Evolutionary conservation across 2,329 filamentous ascomycete species (phyloP), one percentile per base, ranked within the genome.

Genomic region (Trichoderma endophyticum): DNA sequence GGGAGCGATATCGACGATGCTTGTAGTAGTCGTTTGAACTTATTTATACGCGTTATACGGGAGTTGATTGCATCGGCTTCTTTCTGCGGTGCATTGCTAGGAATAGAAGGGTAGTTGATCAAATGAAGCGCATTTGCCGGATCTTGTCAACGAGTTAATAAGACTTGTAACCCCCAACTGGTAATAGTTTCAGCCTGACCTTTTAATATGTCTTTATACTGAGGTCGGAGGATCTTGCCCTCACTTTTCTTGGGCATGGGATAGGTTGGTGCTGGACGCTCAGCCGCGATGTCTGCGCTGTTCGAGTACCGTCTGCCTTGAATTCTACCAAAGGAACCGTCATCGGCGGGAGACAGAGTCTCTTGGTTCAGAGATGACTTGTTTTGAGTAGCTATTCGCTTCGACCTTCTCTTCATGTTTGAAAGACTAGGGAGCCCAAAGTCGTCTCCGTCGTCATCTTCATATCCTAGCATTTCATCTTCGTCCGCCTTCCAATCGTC

Each of bases 11-110:
- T 96, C 1, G 93, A 94, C 54, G 93, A 97, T 26, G 95, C 90
- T 83, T 99, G 96, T 7, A 99, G 86, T 67, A 99, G 93, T 77
- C 92, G 92, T 82, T 99, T 99, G 84, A 99, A 99, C 80, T 98
- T 98, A 83, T 99, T 98, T 80, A 99, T 99, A 74, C 96, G 91
- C 7, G 93, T 92, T 77, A 97, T 96, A 73, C 94, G 90, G 59
- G 95, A 92, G 71, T 93, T 95, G 79, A 97, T 91, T 14, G 91
- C 92, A 79, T 98, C 95, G 21, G 91, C 86, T 79, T 98, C 94
- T 80, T 97, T 98, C 1, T 91, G 87, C 1, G 90, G 88, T 3
- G 95, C 93, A 78, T 92, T 91, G 30, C 87, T 83, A 12, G 93
- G 90, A 60, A 93, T 86, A 0, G 93, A 84, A 6, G 94, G 91